These are phyloP conservation scores for Moniliella sp. DNA, from an alignment of 1,284 basidiomycete species.

Conservation along the genomic window DNA sequence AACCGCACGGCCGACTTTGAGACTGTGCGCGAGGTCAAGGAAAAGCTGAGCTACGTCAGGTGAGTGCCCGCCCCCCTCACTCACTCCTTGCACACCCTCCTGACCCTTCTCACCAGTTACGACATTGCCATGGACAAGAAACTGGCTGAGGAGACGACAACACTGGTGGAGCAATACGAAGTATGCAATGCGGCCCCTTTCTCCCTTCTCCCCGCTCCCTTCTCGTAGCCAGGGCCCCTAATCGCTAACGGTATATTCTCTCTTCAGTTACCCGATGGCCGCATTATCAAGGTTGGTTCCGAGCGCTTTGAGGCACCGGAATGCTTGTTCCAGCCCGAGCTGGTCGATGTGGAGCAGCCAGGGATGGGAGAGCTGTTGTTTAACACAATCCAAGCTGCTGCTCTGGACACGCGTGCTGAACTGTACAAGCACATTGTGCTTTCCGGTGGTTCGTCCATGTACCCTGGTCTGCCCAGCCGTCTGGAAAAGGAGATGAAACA, in stretches of 20 bases:
- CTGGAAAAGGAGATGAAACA: constrained; percentile 99
- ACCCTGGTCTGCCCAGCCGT: constrained; percentile 82
- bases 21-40: constrained; percentile 93
- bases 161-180: constrained; percentile 83
- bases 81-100: too few species aligned
- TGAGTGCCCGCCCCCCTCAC: too few species aligned
- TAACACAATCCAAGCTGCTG: constrained; percentile 77
- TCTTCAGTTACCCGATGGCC: constrained; percentile 69
- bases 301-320: constrained; percentile 98
- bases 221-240: too few species aligned
- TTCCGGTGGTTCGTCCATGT: constrained; percentile 82
- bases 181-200: too few species aligned
- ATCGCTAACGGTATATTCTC: too few species aligned
- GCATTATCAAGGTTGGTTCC: constrained; percentile 85
- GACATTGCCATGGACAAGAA: constrained; percentile 83
- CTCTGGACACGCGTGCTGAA: constrained; percentile 74
- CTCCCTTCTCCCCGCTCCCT: too few species aligned
- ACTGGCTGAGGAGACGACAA: constrained; percentile 81
- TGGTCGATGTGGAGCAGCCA: constrained; percentile 88
- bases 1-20: constrained; percentile 98
- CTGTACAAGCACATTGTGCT: constrained; percentile 96
- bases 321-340: constrained; percentile 98
- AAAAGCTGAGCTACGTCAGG: constrained; percentile 87
- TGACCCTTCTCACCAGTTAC: too few species aligned
- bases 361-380: constrained; percentile 94